phyloP scores from a whole-genome alignment of 2,329 filamentous ascomycete species.

The Cladophialophora psammophila region DNA sequence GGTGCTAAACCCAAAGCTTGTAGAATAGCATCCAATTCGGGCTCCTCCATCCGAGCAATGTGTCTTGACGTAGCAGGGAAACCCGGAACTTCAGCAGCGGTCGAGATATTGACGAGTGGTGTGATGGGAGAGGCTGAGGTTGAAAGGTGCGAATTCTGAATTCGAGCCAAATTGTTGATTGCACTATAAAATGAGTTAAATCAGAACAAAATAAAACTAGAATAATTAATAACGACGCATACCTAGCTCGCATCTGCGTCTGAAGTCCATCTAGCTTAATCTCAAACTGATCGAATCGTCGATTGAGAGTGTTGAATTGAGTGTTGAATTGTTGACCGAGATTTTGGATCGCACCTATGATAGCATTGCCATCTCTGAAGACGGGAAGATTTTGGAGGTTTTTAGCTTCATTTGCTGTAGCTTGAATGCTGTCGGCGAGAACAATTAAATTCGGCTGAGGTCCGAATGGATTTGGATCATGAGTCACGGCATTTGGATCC shows the following conservation, averaged over 20 bases:
- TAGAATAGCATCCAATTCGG: background rate
- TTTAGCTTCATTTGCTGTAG: conserved; percentile 1
- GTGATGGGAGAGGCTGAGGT: background rate
- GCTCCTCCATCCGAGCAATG: background rate
- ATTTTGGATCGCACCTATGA: conserved; percentile 4
- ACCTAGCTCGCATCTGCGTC: no score
- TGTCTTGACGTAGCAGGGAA: conserved; percentile 3
- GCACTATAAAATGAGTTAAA: no score
- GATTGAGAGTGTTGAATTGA: no score
- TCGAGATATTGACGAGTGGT: background rate
- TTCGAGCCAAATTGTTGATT: no score
- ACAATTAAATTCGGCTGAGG: no score
- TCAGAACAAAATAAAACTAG: no score
- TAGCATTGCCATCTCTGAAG: conserved; percentile 7
- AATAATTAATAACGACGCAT: no score
- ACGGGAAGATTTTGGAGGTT: conserved; percentile 4
- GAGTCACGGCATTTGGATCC: no score
- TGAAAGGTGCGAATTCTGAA: no score
- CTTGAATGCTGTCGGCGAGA: background rate
- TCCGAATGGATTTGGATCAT: no score
- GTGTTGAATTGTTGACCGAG: background rate
- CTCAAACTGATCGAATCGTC: no score
- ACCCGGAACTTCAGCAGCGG: background rate
- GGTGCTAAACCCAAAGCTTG: background rate
- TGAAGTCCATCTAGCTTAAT: no score